Conservation (phyloP, 1,284 basidiomycete genomes). For the Fomes fomentarius region DNA sequence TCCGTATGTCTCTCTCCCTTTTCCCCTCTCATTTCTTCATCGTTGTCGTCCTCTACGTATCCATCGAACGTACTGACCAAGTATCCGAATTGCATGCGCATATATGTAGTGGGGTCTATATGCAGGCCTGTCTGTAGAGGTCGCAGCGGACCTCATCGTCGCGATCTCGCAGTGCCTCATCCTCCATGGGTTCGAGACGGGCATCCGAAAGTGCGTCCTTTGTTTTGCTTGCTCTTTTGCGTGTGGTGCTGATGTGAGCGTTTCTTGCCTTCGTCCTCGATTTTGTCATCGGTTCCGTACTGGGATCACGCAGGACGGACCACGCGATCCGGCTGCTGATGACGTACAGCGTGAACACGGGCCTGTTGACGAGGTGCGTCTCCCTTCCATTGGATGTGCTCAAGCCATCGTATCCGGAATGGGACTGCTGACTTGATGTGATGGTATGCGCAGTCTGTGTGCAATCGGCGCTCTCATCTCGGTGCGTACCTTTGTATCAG, state of each 20-base stretch:
- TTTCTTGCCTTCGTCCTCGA: neutral
- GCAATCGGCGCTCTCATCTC: constrained; percentile 7
- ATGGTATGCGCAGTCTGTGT: constrained; percentile 6
- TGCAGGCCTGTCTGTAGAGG: constrained; percentile 24
- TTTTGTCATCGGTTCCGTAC: neutral
- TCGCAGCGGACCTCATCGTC: constrained; percentile 23
- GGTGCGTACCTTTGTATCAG: neutral
- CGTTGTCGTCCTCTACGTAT: no score
- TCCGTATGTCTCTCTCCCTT: constrained; percentile 12
- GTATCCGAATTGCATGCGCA: neutral
- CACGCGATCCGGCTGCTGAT: constrained; percentile 12
- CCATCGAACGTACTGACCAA: neutral
- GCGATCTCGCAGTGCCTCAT: constrained; percentile 25
- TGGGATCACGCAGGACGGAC: neutral
- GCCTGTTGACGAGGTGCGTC: constrained; percentile 17
- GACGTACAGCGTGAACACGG: constrained; percentile 20
- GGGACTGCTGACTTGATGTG: no score
- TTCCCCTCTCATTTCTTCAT: neutral
- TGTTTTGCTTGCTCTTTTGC: neutral
- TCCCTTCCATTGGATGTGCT: neutral
- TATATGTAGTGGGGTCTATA: constrained; percentile 26
- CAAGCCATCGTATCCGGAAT: no score
- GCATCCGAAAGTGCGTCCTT: constrained; percentile 23
- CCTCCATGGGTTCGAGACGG: constrained; percentile 24
- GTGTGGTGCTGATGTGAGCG: no score